Evolutionary conservation across 2,329 filamentous ascomycete genomes (phyloP), one percentile per base, ranked within the genome.

Genomic region (Camillea tinctor): DNA sequence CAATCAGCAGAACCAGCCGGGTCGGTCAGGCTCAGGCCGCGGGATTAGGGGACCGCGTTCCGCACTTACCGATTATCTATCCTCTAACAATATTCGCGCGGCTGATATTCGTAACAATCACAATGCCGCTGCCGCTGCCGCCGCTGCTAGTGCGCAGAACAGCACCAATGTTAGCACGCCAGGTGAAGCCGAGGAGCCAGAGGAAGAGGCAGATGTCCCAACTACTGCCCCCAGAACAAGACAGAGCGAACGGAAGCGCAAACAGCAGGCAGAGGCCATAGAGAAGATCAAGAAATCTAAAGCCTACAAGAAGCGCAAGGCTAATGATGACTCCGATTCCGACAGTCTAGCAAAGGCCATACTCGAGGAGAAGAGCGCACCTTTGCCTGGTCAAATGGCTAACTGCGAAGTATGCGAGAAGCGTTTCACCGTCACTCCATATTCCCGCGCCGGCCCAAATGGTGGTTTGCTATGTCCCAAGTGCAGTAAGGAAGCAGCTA

Each of bases 351-450:
- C 79, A 2, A 73, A 75, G 13, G 77, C 79, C 67, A 75, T 86
- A 19, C 76, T 86, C 69, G 67, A 82, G 55, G 68, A 81, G 61
- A 73, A 72, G 23, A 68, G 76, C 44, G 79, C 79, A 30, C 88
- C 88, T 1, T 73, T 88, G n/a, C 91, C 92, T 1, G 93, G 92
- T 2, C 94, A 98, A 74, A 85, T 94, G 71, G 92, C 91, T 64
- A 93, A 97, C 66, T 98, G 94, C 72, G 92, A 91, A 63, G 78
- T 88, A 2, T 98, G 94, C 74, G 82, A 84, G 50, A 96, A 95
- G 73, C 88, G 93, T 44, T 98, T 98, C 71, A 97, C 92, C 0
- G 93, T 98, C 51, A 97, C 94, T 0, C 84, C 92, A 0, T 97
- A 97, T 77, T 93, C 90, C 63, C 89, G 92, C 65, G 84, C 88